Conservation (phyloP, 2,329 filamentous ascomycete species). For the Monilinia laxa region DNA sequence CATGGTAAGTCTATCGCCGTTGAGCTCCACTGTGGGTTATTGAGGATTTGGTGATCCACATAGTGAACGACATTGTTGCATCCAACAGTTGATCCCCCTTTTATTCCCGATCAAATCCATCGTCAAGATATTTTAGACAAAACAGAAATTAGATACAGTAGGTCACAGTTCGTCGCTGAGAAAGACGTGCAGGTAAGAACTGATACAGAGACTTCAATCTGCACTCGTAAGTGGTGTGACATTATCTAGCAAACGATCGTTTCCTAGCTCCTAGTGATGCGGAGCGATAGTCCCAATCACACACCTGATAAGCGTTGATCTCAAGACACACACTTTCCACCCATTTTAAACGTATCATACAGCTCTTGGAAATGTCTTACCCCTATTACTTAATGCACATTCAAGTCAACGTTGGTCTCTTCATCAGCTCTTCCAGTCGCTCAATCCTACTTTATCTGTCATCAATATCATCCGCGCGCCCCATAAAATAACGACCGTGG, state of each 20-base stretch:
- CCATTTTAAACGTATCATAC: background rate
- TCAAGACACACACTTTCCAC: background rate
- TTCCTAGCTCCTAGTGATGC: background rate
- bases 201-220: background rate
- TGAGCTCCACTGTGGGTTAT: slow-evolving; percentile 11
- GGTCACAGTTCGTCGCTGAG: background rate
- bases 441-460: background rate
- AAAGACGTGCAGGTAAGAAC: background rate
- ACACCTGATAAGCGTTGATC: background rate
- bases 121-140: too few species aligned
- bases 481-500: background rate
- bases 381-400: background rate
- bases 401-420: background rate
- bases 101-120: background rate
- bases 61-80: slow-evolving; percentile 5
- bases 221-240: background rate
- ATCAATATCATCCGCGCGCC: slow-evolving; percentile 15
- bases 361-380: background rate
- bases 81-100: background rate
- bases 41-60: background rate
- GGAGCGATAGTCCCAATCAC: background rate
- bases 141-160: background rate
- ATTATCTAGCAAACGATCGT: slow-evolving; percentile 5
- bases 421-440: background rate
- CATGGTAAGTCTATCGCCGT: slow-evolving; percentile 16